A percentile compares a stretch with the other conserved stretches of the same genome.
Evolutionary conservation across 495 filamentous ascomycete species (phyloP).

Genomic region (Lepidopterella palustris): DNA sequence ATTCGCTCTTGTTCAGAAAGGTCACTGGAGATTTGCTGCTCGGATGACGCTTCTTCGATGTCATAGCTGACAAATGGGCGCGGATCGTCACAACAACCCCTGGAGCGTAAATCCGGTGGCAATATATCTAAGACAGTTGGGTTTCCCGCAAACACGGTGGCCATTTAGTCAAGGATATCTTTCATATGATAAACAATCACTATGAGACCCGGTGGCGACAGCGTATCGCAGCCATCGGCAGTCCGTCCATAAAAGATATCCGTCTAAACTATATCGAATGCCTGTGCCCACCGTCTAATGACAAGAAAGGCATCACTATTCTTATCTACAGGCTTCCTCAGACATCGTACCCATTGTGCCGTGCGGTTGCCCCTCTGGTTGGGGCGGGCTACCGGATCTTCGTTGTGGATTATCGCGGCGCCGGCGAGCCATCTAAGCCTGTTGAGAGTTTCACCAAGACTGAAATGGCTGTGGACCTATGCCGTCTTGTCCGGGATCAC

Average conservation of each 20-base stretch:
- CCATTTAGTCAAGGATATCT: background rate
- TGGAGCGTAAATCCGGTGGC: too few species aligned
- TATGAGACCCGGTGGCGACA: conserved; percentile 6
- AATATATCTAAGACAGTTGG: too few species aligned
- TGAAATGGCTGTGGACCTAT: conserved; percentile 36
- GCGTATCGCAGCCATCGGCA: conserved; percentile 7
- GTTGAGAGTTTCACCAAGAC: conserved; percentile 36
- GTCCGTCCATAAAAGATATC: conserved; percentile 5
- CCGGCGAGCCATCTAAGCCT: conserved; percentile 40
- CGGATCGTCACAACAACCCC: background rate
- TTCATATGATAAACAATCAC: background rate
- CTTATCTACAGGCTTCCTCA: conserved; percentile 42
- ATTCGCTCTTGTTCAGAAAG: too few species aligned
- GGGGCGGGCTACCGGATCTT: conserved; percentile 40
- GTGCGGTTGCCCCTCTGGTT: conserved; percentile 38
- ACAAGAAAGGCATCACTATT: conserved; percentile 26
- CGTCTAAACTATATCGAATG: conserved; percentile 21
- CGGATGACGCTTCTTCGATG: background rate
- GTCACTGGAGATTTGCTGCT: too few species aligned
- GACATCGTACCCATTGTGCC: conserved; percentile 43
- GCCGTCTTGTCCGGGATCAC: conserved; percentile 27
- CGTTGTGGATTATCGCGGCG: conserved; percentile 44
- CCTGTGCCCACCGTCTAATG: background rate
- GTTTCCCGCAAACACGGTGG: too few species aligned
- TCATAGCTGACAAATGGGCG: background rate